phyloP scores from a whole-genome alignment of 495 filamentous ascomycete species.

The Lophium mytilinum region DNA sequence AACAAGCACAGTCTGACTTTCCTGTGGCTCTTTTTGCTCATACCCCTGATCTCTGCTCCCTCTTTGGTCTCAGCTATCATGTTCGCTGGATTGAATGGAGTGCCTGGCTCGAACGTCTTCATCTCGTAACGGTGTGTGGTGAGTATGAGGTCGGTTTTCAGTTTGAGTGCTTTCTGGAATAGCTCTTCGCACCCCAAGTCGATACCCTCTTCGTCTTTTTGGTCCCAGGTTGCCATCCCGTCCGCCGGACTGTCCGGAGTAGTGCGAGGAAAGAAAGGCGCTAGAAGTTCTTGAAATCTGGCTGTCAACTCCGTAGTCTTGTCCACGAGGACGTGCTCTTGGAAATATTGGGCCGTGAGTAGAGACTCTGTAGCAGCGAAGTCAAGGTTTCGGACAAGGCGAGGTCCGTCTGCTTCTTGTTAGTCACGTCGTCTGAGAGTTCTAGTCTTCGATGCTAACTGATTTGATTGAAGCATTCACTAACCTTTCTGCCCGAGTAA shows the following conservation, averaged over 20 bases:
- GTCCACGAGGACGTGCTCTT: background rate
- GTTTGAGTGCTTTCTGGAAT: constrained; percentile 1
- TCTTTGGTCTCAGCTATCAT: background rate
- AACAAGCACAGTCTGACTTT: background rate
- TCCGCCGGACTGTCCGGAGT: background rate
- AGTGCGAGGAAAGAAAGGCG: background rate
- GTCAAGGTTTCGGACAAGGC: background rate
- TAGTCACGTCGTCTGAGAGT: background rate
- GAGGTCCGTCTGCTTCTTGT: background rate
- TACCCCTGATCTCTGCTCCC: background rate
- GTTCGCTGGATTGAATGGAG: background rate
- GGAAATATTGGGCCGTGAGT: background rate
- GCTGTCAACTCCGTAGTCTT: background rate
- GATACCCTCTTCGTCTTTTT: background rate
- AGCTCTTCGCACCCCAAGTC: background rate
- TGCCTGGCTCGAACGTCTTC: background rate
- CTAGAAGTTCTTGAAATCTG: background rate
- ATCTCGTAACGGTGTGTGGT: background rate
- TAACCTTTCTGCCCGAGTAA: background rate
- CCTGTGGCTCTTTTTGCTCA: background rate
- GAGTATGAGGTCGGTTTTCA: background rate
- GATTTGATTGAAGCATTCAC: background rate
- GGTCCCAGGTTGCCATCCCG: background rate
- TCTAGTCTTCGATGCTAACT: background rate
- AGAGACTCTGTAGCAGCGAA: background rate